Evolutionary conservation across 495 filamentous ascomycete genomes (phyloP), one percentile per base, ranked within the genome.

Genomic region (Aspergillus heteromorphus): DNA sequence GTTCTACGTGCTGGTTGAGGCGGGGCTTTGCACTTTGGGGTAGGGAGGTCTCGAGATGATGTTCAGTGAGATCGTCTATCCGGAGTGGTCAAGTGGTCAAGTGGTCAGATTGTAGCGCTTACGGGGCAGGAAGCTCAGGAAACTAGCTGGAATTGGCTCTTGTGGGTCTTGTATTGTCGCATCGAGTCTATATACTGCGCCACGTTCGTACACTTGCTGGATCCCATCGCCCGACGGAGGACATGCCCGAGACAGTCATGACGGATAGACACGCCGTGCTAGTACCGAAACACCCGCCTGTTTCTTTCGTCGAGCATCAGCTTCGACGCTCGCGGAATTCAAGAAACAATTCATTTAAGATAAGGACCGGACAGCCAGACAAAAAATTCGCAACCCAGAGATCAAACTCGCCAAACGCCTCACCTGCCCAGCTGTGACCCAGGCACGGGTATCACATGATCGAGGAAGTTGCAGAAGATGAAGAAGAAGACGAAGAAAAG

Each of bases 391-490:
- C 23, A 8, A 27, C 25, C 16, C 41, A 17, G 50, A 45, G 30
- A 31, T n/a, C 48, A 45, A 40, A 45, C 18, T 29, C 57, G 43
- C 54, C 45, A 31, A 65, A 65, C 62, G 65, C 71, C 71, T 54
- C 52, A 52, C 65, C 67, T 65, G 59, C 61, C 60, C 58, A 65
- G 61, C 49, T 53, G 63, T 65, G 57, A 62, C 63, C 63, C 63
- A 60, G 51, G 60, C 59, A 60, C 53, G 60, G 58, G 52, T 73
- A 67, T 68, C 64, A 67, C 59, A 65, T 57, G 29, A 56, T 58
- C 45, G 53, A 54, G 56, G 31, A 49, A 41, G n/a, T 52, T 14
- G 14, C 50, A 53, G 18, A 45, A 51, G 34, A 53, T n/a, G n/a
- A 48, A 45, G 1, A 29, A 38, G 53, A 25, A 48, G 4, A 9